These are phyloP conservation scores for Lipomyces yamanashiensis DNA, from an alignment of 805 yeast species.

Conservation along the genomic window DNA sequence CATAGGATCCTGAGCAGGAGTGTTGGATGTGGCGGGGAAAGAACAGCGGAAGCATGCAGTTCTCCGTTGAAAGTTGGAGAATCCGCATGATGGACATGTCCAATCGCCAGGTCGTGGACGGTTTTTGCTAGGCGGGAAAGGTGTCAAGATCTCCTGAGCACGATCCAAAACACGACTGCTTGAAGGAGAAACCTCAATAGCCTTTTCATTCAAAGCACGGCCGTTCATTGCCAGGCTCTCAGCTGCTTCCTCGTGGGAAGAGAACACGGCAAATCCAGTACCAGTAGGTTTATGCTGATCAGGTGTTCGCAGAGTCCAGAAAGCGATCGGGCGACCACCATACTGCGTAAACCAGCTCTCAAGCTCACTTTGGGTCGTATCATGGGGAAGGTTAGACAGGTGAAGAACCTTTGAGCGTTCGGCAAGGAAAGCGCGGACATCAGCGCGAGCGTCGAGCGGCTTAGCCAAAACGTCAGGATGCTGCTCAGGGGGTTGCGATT, in stretches of 20 bases:
- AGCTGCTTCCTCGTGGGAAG: conserved; percentile 82
- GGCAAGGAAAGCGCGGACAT: conserved; percentile 64
- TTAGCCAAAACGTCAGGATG: conserved; percentile 62
- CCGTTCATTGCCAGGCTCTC: conserved; percentile 83
- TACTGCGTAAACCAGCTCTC: conserved; percentile 90
- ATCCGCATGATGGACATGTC: conserved; percentile 97
- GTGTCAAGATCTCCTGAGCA: conserved; percentile 79
- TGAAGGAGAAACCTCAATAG: conserved; percentile 86
- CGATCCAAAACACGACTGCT: conserved; percentile 75
- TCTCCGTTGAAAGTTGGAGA: conserved; percentile 90
- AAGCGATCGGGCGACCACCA: conserved; percentile 84
- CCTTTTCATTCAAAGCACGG: conserved; percentile 68
- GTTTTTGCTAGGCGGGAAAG: conserved; percentile 84
- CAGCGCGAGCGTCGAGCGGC: conserved; percentile 80
- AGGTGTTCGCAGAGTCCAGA: conserved; percentile 81
- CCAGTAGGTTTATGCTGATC: conserved; percentile 57
- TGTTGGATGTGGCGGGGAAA: conserved; percentile 76
- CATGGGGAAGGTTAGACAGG: conserved; percentile 78
- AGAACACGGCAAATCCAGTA: conserved; percentile 84
- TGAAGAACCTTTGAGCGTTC: conserved; percentile 81
- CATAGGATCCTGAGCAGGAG: conserved; percentile 68
- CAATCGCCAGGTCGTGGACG: conserved; percentile 96
- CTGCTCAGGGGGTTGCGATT: conserved; percentile 54
- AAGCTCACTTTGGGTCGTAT: conserved; percentile 86
- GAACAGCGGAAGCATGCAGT: conserved; percentile 93